Evolutionary conservation across 2,329 filamentous ascomycete genomes (phyloP).

Genomic region (Boeremia lycopersici): DNA sequence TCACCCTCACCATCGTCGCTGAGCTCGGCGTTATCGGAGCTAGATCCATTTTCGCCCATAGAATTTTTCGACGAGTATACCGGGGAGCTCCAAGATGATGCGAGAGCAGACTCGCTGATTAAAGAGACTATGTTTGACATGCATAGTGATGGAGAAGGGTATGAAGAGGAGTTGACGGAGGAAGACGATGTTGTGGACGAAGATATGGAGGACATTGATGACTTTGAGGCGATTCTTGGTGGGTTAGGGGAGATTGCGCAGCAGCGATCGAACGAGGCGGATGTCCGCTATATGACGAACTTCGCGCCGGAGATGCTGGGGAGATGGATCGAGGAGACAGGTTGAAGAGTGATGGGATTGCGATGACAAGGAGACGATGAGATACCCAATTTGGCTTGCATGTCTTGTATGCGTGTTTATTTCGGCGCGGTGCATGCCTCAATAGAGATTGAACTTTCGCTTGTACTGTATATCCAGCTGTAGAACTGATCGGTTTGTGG

Average conservation of each 20-base stretch:
- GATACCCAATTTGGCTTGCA: slow-evolving; percentile 5
- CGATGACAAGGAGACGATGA: not conserved
- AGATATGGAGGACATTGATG: slow-evolving; percentile 24
- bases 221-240: slow-evolving; percentile 18
- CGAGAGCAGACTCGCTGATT: not conserved
- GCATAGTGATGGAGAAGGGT: too few relatives aligned
- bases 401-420: not conserved
- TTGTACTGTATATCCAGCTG: not conserved
- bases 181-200: slow-evolving; percentile 12
- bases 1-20: not conserved
- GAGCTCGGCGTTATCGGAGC: not conserved
- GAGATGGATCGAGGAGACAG: not conserved
- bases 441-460: not conserved
- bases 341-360: not conserved
- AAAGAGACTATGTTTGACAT: too few relatives aligned
- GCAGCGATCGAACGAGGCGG: slow-evolving; percentile 10
- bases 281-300: slow-evolving; percentile 27
- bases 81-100: not conserved
- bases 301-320: slow-evolving; percentile 28
- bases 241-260: slow-evolving; percentile 20
- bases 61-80: not conserved
- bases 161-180: slow-evolving; percentile 9
- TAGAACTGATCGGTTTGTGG: not conserved
- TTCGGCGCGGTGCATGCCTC: not conserved
- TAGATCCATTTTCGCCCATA: not conserved